Percentiles rank a stretch among this genome's conserved stretches.
These are phyloP conservation scores for Alternaria atra DNA, from an alignment of 2,329 filamentous ascomycete genomes.

Conservation along the genomic window DNA sequence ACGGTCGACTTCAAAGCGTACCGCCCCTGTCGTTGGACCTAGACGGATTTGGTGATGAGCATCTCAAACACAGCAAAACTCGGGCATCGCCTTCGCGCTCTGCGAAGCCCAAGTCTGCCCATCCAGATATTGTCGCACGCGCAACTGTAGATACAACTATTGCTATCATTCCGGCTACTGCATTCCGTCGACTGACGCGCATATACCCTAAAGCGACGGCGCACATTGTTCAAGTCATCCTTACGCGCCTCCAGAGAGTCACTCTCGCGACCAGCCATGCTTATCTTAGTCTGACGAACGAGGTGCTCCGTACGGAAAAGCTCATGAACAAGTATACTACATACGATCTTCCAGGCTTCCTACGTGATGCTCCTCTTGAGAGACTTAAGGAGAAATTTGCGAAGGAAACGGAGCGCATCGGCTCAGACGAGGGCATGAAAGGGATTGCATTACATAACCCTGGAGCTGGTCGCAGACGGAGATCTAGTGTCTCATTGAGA, in stretches of 20 bases:
- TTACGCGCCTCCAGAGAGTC: slow-evolving; percentile 92
- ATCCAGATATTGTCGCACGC: slow-evolving; percentile 96
- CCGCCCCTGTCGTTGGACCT: slow-evolving; percentile 78
- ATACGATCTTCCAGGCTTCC: slow-evolving; percentile 88
- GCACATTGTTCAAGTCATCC: slow-evolving; percentile 96
- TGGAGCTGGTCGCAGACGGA: slow-evolving; percentile 69
- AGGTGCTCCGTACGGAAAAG: slow-evolving; percentile 91
- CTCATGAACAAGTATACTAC: slow-evolving; percentile 93
- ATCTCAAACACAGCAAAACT: slow-evolving; percentile 28
- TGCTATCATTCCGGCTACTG: slow-evolving; percentile 95
- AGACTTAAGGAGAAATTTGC: slow-evolving; percentile 93
- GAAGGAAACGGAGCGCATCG: slow-evolving; percentile 82
- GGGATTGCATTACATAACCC: slow-evolving; percentile 95
- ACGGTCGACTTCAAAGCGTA: slow-evolving; percentile 63
- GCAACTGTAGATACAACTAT: slow-evolving; percentile 97
- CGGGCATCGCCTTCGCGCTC: slow-evolving; percentile 40
- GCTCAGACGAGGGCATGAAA: slow-evolving; percentile 82
- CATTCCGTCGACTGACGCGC: slow-evolving; percentile 89
- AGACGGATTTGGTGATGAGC: slow-evolving; percentile 33
- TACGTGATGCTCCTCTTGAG: slow-evolving; percentile 83
- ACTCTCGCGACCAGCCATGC: slow-evolving; percentile 94
- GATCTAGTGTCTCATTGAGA: slow-evolving; percentile 73
- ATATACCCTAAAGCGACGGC: slow-evolving; percentile 96
- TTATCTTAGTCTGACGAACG: slow-evolving; percentile 89
- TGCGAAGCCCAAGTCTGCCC: slow-evolving; percentile 74